Base-by-base conservation (phyloP, 257 asterid genomes). In the Euphrasia confusa region DNA sequence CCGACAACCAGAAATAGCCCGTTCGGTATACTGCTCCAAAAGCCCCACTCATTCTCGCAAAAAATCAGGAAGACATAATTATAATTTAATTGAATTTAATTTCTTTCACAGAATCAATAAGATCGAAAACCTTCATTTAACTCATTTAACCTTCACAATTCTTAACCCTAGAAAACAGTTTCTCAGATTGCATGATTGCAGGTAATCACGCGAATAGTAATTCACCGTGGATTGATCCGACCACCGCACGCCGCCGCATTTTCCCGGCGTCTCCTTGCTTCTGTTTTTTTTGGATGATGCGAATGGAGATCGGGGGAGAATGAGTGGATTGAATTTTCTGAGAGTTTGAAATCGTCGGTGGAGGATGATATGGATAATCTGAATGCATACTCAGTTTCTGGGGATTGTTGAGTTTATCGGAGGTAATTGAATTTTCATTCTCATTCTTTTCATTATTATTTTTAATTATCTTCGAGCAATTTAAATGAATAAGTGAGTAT, bases 181-280 rank as follows among this genome's bases (percentile, higher is more conserved):
- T 26, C 42, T 53, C 30, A 24, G 44, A 7, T 68, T 2, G 32
- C 52, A 26, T 39, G 61, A 54, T 44, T 37, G 11, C 42, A 7
- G 53, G 17, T 66, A 68, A 72, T 76, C 78, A 50, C 2, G 4
- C 68, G 59, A 63, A 71, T 56, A 3, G 42, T 58, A 53, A 69
- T 69, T 11, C 60, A 72, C 70, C 55, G 24, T 32, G 54, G 63
- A 17, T 69, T 69, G 60, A 69, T 69, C 78, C 66, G 72, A 66
- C 63, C 69, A 63, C 76, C 73, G 71, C 72, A 33, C 72, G 75
- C 42, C 68, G 70, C 65, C 26, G 68, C 76, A 60, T 68, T 71
- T 65, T 57, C 35, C 58, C 66, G 77, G 67, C 62, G 53, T 26
- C 45, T 33, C 11, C 33, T 12, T 47, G 63, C 58, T 54, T 67